These are phyloP conservation scores for Aureobasidium sp. DNA, from an alignment of 2,329 filamentous ascomycete species.

Conservation along the genomic window DNA sequence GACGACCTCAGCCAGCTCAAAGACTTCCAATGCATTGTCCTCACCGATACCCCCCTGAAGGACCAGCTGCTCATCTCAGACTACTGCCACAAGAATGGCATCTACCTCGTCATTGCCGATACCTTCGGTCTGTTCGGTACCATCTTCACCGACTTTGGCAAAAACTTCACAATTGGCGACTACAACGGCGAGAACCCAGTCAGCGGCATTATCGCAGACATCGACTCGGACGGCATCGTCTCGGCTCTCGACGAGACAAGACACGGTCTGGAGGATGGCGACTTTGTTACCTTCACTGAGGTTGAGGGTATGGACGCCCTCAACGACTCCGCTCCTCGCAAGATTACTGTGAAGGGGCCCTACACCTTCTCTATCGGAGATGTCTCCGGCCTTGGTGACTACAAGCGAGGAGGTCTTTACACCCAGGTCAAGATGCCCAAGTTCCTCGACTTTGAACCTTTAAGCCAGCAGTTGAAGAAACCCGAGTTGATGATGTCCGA, in stretches of 20 bases:
- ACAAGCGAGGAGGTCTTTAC: slow-evolving; percentile 82
- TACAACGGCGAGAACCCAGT: slow-evolving; percentile 82
- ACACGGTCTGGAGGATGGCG: slow-evolving; percentile 91
- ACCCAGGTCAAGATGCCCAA: slow-evolving; percentile 99
- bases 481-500: slow-evolving; percentile 89
- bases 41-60: slow-evolving; percentile 75
- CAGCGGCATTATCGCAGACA: slow-evolving; percentile 81
- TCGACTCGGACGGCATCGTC: slow-evolving; percentile 83
- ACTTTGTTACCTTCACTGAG: slow-evolving; percentile 92
- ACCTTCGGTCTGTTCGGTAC: slow-evolving; percentile 91
- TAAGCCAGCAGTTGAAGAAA: slow-evolving; percentile 70
- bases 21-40: slow-evolving; percentile 84
- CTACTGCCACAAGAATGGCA: slow-evolving; percentile 89
- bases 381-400: slow-evolving; percentile 77
- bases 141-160: slow-evolving; percentile 95
- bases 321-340: slow-evolving; percentile 76
- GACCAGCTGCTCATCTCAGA: slow-evolving; percentile 80
- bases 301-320: slow-evolving; percentile 84
- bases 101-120: slow-evolving; percentile 81
- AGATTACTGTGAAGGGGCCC: slow-evolving; percentile 86
- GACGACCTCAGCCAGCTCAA: slow-evolving; percentile 75
- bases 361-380: slow-evolving; percentile 98
- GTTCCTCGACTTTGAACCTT: slow-evolving; percentile 77
- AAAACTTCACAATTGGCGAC: slow-evolving; percentile 86
- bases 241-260: slow-evolving; percentile 91